Percentiles rank a stretch among this genome's conserved stretches.
These are phyloP conservation scores for Podaxis sp. DNA, from an alignment of 768 basidiomycete species.

Conservation along the genomic window DNA sequence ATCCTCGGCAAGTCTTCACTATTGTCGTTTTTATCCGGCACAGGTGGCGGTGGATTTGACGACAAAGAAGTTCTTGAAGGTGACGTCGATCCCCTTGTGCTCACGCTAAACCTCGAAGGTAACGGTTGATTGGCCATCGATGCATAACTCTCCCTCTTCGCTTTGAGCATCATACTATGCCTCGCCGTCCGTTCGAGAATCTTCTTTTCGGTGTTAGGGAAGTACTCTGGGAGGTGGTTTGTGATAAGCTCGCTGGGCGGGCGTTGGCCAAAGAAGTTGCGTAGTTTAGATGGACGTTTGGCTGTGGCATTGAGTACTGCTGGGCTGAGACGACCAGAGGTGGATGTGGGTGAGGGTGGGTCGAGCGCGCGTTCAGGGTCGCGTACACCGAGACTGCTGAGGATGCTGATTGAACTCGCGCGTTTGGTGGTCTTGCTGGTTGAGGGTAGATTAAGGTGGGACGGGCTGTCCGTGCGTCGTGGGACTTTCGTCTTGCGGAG, in stretches of 20 bases:
- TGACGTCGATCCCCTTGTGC: conserved; percentile 56
- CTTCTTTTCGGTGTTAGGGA: conserved; percentile 92
- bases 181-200: conserved; percentile 85
- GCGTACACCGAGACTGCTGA: conserved; percentile 90
- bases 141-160: conserved; percentile 50
- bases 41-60: conserved; percentile 41
- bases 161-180: conserved; percentile 77
- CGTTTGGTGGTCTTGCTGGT: conserved; percentile 71
- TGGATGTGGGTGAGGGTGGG: conserved; percentile 52
- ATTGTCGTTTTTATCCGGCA: conserved; percentile 35
- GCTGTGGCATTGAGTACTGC: conserved; percentile 33
- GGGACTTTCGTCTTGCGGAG: conserved; percentile 50
- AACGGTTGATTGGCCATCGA: conserved; percentile 44
- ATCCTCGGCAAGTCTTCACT: conserved; percentile 64
- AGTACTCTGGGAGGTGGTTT: conserved; percentile 90
- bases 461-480: conserved; percentile 42
- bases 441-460: conserved; percentile 34
- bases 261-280: conserved; percentile 97
- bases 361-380: conserved; percentile 70
- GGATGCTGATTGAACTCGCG: conserved; percentile 91
- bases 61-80: conserved; percentile 47
- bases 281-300: conserved; percentile 69
- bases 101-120: conserved; percentile 62
- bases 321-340: conserved; percentile 24
- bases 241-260: conserved; percentile 98